phyloP scores from a whole-genome alignment of 2,329 filamentous ascomycete genomes.

The Fusarium chuoi region DNA sequence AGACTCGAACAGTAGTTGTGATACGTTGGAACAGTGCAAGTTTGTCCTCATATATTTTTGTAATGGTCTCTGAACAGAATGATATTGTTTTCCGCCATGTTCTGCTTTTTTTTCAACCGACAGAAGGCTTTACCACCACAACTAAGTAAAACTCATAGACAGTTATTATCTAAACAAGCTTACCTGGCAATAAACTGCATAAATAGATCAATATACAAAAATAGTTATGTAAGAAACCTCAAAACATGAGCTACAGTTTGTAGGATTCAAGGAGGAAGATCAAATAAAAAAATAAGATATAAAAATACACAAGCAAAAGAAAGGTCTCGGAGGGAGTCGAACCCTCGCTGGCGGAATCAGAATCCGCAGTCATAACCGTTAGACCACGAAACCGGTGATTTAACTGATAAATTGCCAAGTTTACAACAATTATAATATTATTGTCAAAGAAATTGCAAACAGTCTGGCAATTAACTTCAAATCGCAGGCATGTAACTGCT shows the following conservation, averaged over 20 bases:
- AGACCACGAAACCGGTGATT: background rate
- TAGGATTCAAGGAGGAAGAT: rapidly evolving
- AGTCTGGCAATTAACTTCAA: too few species aligned
- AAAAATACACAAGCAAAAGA: background rate
- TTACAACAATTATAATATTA: rapidly evolving
- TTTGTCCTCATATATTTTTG: rapidly evolving
- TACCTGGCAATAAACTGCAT: rapidly evolving
- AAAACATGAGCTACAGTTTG: rapidly evolving
- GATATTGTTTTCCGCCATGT: rapidly evolving
- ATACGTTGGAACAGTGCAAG: rapidly evolving
- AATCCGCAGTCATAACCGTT: slow-evolving; percentile 2
- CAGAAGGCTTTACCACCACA: rapidly evolving
- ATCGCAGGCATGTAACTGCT: too few species aligned
- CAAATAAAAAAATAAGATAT: rapidly evolving
- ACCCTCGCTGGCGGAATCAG: slow-evolving; percentile 1
- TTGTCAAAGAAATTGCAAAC: too few species aligned
- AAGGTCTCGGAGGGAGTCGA: slow-evolving; percentile 1
- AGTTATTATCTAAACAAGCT: too few species aligned
- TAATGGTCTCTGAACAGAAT: rapidly evolving
- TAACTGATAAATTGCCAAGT: rapidly evolving
- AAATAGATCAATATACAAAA: rapidly evolving
- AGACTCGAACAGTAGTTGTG: rapidly evolving
- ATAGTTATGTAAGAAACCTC: rapidly evolving
- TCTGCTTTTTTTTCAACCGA: rapidly evolving
- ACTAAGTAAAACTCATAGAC: rapidly evolving